Conservation (phyloP, 2,329 filamentous ascomycete genomes). For the Cladosporium colombiae region DNA sequence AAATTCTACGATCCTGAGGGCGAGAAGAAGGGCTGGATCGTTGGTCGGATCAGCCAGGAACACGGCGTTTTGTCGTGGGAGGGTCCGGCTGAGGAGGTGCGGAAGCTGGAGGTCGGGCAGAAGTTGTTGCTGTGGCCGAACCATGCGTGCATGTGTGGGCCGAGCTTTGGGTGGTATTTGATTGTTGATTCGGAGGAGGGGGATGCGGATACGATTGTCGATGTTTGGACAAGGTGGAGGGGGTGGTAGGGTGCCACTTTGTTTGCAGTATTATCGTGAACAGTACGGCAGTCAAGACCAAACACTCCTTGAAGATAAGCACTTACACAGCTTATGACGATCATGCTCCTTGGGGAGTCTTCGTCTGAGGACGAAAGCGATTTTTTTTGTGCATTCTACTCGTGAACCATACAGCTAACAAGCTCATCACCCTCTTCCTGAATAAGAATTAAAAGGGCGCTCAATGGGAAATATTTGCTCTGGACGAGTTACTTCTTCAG, state of each 20-base stretch:
- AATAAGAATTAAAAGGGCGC: too few relatives aligned
- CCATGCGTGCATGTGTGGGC: constrained; percentile 76
- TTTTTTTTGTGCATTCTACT: background rate
- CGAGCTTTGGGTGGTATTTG: constrained; percentile 71
- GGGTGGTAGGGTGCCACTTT: constrained; percentile 63
- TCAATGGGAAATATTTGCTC: too few relatives aligned
- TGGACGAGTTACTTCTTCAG: background rate
- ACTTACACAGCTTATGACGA: too few relatives aligned
- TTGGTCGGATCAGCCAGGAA: constrained; percentile 74
- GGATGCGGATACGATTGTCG: constrained; percentile 62
- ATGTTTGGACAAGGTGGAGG: constrained; percentile 72
- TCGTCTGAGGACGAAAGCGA: background rate
- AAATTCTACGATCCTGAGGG: constrained; percentile 42
- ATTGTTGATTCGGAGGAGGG: constrained; percentile 65
- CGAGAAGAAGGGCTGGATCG: constrained; percentile 60
- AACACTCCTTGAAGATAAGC: background rate
- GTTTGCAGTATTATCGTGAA: background rate
- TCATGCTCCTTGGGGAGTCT: background rate
- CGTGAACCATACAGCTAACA: background rate
- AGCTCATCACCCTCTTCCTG: background rate
- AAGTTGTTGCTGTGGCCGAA: constrained; percentile 75
- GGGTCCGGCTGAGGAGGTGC: constrained; percentile 44
- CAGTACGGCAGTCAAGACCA: background rate
- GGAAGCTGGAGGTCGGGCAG: constrained; percentile 61
- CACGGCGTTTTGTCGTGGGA: constrained; percentile 71